These are phyloP conservation scores for Cystoisospora suis DNA, from an alignment of 169 alveolate genomes.

Conservation along the genomic window DNA sequence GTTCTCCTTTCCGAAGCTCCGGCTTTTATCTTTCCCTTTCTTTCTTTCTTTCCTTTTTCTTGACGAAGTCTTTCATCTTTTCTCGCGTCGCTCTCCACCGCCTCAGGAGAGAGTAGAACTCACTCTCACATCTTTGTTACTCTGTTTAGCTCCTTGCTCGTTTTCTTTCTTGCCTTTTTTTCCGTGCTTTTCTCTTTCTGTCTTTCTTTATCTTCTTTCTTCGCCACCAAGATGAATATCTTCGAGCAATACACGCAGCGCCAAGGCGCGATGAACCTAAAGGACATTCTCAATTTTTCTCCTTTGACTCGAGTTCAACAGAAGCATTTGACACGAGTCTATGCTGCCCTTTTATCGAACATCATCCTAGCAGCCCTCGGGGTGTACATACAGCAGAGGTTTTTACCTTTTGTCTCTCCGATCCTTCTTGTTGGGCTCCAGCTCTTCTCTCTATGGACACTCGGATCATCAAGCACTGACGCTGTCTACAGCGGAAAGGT, in stretches of 20 bases:
- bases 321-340: slow-evolving; percentile 20
- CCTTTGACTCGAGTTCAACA: slow-evolving; percentile 35
- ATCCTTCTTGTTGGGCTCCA: slow-evolving; percentile 23
- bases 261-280: slow-evolving; percentile 33
- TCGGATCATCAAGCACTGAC: slow-evolving; percentile 8
- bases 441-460: background rate
- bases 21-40: too few relatives aligned
- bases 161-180: too few relatives aligned
- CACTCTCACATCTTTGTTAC: too few relatives aligned
- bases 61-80: too few relatives aligned
- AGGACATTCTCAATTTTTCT: slow-evolving; percentile 28
- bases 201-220: too few relatives aligned
- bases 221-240: background rate
- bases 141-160: too few relatives aligned
- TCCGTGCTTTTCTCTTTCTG: too few relatives aligned
- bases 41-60: too few relatives aligned
- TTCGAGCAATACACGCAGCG: slow-evolving; percentile 17
- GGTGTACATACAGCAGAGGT: slow-evolving; percentile 45
- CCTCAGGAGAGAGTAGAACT: too few relatives aligned
- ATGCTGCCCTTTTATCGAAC: slow-evolving; percentile 38
- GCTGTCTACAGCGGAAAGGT: slow-evolving; percentile 9
- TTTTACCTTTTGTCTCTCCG: slow-evolving; percentile 18
- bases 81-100: too few relatives aligned
- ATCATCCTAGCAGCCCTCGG: slow-evolving; percentile 54
- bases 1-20: too few relatives aligned